Evolutionary conservation across 2,329 filamentous ascomycete genomes (phyloP).

Genomic region (Microdochium nivale): DNA sequence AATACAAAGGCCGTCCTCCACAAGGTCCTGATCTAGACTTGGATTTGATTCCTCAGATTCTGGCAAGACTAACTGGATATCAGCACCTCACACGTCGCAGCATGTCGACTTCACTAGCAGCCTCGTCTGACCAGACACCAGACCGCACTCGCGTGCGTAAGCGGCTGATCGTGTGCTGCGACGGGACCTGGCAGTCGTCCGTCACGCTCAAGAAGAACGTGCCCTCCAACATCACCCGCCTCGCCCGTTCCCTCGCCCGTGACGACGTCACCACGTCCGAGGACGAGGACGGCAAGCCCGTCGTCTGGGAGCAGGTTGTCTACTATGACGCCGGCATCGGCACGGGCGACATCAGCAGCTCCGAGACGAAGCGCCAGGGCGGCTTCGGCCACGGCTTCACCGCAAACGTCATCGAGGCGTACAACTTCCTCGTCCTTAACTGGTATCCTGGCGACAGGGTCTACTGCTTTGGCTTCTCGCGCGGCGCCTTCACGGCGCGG

Average conservation of each 20-base stretch:
- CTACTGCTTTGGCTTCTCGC: slow-evolving; percentile 27
- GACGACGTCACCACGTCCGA: slow-evolving; percentile 19
- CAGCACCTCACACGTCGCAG: no score
- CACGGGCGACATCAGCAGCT: slow-evolving; percentile 26
- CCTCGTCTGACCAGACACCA: no score
- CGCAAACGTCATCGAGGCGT: slow-evolving; percentile 17
- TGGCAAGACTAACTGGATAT: no score
- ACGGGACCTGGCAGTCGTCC: not conserved
- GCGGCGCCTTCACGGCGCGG: slow-evolving; percentile 30
- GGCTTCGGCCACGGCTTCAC: slow-evolving; percentile 3
- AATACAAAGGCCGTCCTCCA: no score
- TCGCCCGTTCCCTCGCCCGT: slow-evolving; percentile 9
- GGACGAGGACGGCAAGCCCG: no score
- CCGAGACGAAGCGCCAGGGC: slow-evolving; percentile 9
- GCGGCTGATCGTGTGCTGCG: not conserved
- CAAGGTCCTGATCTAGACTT: no score
- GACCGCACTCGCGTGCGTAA: not conserved
- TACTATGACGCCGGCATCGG: slow-evolving; percentile 19
- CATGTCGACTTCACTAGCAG: no score
- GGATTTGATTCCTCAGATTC: no score
- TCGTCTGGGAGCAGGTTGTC: slow-evolving; percentile 5
- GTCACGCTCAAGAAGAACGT: not conserved
- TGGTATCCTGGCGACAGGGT: slow-evolving; percentile 26
- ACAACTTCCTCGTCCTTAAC: slow-evolving; percentile 29
- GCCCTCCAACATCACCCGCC: slow-evolving; percentile 15